A percentile compares a stretch with the other conserved stretches of the same genome.
These are phyloP conservation scores for Pseudonitzschia delicatissima DNA, from an alignment of 108 stramenopile genomes.

Conservation along the genomic window DNA sequence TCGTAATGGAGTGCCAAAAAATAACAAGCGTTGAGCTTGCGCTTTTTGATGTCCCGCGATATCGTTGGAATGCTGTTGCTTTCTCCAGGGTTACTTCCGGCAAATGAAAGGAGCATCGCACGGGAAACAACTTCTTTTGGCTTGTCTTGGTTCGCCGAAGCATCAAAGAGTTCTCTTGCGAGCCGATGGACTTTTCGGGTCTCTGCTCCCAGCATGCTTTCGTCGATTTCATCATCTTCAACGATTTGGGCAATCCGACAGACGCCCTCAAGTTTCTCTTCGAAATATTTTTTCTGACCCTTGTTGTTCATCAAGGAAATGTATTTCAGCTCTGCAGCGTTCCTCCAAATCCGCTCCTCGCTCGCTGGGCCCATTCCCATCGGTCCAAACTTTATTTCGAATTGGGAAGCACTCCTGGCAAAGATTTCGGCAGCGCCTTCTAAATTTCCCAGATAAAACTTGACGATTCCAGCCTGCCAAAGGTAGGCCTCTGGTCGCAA, in stretches of 20 bases:
- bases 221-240: conserved; percentile 8
- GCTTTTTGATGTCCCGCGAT: conserved; percentile 57
- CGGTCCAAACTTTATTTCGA: conserved; percentile 57
- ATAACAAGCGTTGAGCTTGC: conserved; percentile 76
- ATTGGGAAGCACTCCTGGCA: conserved; percentile 48
- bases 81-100: conserved; percentile 24
- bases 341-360: conserved; percentile 84
- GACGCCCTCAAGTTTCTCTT: conserved; percentile 1
- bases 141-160: conserved; percentile 41
- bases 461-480: conserved; percentile 79
- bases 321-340: conserved; percentile 66
- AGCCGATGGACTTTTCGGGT: conserved; percentile 57
- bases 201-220: conserved; percentile 14
- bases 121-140: conserved; percentile 45
- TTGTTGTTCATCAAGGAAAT: conserved; percentile 23
- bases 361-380: conserved; percentile 44
- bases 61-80: conserved; percentile 1
- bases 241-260: conserved; percentile 5
- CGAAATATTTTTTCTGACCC: conserved; percentile 4
- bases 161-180: conserved; percentile 61
- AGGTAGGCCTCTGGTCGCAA: conserved; percentile 72
- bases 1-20: conserved; percentile 81
- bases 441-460: conserved; percentile 64
- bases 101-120: conserved; percentile 59
- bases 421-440: conserved; percentile 55